These are phyloP conservation scores for Candida andamanensis DNA, from an alignment of 805 yeast genomes.

Conservation along the genomic window DNA sequence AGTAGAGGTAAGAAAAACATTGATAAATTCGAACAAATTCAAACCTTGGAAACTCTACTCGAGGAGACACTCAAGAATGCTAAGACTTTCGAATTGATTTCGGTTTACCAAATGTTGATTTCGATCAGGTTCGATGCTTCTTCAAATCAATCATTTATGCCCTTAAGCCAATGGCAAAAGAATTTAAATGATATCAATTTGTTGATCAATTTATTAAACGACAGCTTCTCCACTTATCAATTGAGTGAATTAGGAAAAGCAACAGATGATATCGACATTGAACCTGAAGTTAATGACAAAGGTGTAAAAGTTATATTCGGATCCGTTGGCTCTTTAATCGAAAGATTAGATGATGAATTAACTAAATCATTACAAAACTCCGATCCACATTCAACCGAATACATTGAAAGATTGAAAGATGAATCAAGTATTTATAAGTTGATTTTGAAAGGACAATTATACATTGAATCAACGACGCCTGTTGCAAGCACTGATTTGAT, in stretches of 20 bases:
- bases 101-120: constrained; percentile 73
- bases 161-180: constrained; percentile 73
- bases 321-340: constrained; percentile 78
- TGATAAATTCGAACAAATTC: constrained; percentile 75
- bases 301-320: constrained; percentile 80
- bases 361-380: constrained; percentile 79
- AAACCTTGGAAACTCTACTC: constrained; percentile 60
- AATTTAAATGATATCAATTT: constrained; percentile 57
- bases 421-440: constrained; percentile 72
- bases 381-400: constrained; percentile 95
- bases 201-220: constrained; percentile 66
- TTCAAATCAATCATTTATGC: constrained; percentile 63
- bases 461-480: constrained; percentile 63
- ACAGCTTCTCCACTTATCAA: constrained; percentile 49
- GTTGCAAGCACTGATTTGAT: constrained; percentile 21
- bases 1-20: constrained; percentile 94
- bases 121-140: constrained; percentile 85
- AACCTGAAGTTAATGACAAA: constrained; percentile 48
- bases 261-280: constrained; percentile 69
- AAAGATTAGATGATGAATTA: constrained; percentile 92
- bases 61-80: constrained; percentile 15
- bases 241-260: constrained; percentile 70
- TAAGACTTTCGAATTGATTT: constrained; percentile 68
- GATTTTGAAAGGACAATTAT: constrained; percentile 79
- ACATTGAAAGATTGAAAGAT: constrained; percentile 83